phyloP scores from a whole-genome alignment of 495 filamentous ascomycete genomes.

The Penicillium coprophilum region DNA sequence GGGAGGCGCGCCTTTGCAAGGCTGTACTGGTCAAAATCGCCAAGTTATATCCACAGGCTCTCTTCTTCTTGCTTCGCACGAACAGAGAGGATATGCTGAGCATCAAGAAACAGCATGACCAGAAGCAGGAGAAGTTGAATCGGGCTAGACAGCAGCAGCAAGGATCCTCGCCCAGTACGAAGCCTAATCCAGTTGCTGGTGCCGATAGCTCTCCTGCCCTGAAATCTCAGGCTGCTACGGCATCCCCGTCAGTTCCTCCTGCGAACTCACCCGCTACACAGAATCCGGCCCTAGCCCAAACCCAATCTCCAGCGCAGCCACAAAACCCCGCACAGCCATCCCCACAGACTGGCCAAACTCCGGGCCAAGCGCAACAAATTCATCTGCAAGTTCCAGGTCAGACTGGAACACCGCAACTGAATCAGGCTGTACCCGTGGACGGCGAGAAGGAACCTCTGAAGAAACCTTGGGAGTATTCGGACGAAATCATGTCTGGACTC shows the following conservation, averaged over 20 bases:
- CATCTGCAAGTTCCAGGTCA: conserved; percentile 47
- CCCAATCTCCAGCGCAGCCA: conserved; percentile 28
- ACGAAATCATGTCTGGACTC: conserved; percentile 89
- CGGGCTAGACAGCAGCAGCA: conserved; percentile 40
- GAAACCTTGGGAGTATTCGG: conserved; percentile 92
- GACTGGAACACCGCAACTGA: conserved; percentile 32
- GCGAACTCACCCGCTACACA: conserved; percentile 37
- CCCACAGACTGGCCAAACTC: conserved; percentile 30
- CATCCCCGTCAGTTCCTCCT: conserved; percentile 31
- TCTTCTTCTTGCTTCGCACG: conserved; percentile 92
- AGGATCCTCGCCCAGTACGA: conserved; percentile 49
- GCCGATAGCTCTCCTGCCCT: conserved; percentile 44
- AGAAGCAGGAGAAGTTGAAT: conserved; percentile 66
- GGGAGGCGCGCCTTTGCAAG: conserved; percentile 83
- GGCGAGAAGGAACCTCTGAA: conserved; percentile 54
- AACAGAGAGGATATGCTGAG: conserved; percentile 90
- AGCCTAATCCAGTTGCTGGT: conserved; percentile 49
- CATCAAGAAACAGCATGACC: conserved; percentile 85
- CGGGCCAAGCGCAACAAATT: conserved; percentile 28
- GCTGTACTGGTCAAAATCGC: conserved; percentile 87
- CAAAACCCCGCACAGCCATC: conserved; percentile 30
- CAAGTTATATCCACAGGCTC: conserved; percentile 87
- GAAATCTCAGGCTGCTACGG: conserved; percentile 41
- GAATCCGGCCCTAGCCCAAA: conserved; percentile 31
- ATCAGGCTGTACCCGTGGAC: conserved; percentile 19